Evolutionary conservation across 768 basidiomycete genomes (phyloP).

Genomic region (Podaxis sp.): DNA sequence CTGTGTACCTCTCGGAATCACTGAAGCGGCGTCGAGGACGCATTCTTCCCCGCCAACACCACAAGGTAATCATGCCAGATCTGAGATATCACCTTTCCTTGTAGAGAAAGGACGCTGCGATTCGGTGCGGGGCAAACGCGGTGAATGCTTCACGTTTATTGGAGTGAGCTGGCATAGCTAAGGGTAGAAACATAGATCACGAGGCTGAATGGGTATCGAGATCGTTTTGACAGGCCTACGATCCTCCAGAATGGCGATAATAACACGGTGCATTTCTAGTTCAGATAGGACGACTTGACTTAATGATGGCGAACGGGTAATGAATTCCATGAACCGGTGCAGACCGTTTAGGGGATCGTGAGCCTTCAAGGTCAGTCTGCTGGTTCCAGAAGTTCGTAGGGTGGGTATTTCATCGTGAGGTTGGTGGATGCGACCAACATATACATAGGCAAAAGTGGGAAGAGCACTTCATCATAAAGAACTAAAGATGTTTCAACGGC

Average conservation of each 20-base stretch:
- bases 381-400: background rate
- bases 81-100: background rate
- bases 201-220: background rate
- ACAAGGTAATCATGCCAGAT: background rate
- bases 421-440: background rate
- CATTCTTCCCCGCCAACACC: background rate
- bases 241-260: background rate
- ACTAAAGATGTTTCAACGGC: background rate
- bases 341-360: background rate
- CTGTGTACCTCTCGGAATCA: background rate
- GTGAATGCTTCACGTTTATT: background rate
- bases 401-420: too few species aligned
- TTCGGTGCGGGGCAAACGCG: background rate
- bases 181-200: background rate
- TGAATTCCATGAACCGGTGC: background rate
- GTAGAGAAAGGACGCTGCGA: background rate
- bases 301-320: background rate
- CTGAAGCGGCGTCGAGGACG: background rate
- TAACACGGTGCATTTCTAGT: background rate
- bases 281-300: background rate
- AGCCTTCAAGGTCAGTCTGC: background rate
- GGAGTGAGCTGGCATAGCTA: background rate
- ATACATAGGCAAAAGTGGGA: background rate
- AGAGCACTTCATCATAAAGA: background rate
- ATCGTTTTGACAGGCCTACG: background rate